phyloP scores from a whole-genome alignment of 805 yeast species.

The Wickerhamiella sorbophila region DNA sequence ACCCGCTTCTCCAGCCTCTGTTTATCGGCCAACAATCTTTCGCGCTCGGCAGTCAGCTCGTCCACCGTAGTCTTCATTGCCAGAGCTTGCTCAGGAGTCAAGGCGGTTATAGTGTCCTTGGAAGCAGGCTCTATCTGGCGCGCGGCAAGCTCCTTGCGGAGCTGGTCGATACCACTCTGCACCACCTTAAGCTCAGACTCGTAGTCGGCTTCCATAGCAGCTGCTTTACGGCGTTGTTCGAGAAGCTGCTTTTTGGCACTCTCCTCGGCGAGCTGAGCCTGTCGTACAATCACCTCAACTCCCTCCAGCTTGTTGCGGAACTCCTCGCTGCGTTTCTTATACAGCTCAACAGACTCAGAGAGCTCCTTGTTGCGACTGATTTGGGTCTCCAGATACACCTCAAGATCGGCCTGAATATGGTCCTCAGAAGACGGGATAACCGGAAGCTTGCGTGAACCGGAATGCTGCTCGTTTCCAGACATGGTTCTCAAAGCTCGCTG shows the following conservation, averaged over 20 bases:
- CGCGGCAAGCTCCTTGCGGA: neutral
- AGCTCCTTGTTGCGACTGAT: constrained; percentile 44
- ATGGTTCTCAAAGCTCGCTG: constrained; percentile 10
- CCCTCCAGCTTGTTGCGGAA: constrained; percentile 58
- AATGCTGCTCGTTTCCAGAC: constrained; percentile 5
- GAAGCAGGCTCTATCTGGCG: neutral
- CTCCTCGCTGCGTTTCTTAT: constrained; percentile 59
- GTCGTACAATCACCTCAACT: constrained; percentile 58
- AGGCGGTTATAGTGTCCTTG: no score
- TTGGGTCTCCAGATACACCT: constrained; percentile 43
- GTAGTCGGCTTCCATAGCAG: constrained; percentile 7
- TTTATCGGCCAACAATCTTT: constrained; percentile 39
- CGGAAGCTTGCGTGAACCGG: neutral
- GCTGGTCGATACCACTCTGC: neutral
- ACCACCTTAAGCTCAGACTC: constrained; percentile 7
- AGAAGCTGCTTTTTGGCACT: constrained; percentile 33
- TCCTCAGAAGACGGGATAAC: neutral
- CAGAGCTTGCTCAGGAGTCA: constrained; percentile 30
- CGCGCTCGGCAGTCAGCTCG: constrained; percentile 49
- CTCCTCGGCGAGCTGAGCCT: constrained; percentile 49
- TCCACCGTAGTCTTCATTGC: constrained; percentile 45
- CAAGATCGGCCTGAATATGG: constrained; percentile 27
- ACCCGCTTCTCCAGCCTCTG: constrained; percentile 33
- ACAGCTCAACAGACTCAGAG: constrained; percentile 40
- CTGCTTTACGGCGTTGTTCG: constrained; percentile 5